Evolutionary conservation across 257 asterid genomes (phyloP).

Genomic region (Nicotiana attenuata): DNA sequence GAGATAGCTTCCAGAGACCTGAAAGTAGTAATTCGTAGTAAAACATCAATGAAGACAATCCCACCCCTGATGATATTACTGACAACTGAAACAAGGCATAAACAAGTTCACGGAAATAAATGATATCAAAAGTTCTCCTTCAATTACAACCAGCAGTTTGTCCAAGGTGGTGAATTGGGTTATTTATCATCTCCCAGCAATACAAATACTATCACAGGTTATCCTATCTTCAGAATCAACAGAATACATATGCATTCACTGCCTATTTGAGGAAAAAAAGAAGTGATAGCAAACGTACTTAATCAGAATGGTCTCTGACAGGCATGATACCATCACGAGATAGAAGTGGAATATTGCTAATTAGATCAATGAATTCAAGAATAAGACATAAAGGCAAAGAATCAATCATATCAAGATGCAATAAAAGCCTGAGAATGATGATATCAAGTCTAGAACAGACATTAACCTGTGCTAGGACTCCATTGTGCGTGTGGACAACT

Average conservation of each 20-base stretch:
- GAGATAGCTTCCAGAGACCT: neutral
- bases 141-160: neutral
- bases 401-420: neutral
- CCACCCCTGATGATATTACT: neutral
- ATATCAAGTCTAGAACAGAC: neutral
- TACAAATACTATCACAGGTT: neutral
- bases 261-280: neutral
- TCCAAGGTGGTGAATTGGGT: neutral
- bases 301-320: neutral
- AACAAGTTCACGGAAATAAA: neutral
- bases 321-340: neutral
- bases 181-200: neutral
- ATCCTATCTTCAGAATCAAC: neutral
- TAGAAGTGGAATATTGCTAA: neutral
- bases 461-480: constrained; percentile 80
- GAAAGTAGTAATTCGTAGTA: neutral
- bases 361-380: neutral
- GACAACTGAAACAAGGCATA: neutral
- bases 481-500: constrained; percentile 90
- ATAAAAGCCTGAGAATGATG: neutral
- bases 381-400: neutral
- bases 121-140: neutral
- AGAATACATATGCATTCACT: neutral
- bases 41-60: neutral
- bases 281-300: neutral